These are phyloP conservation scores for Chalaropsis ovoidea DNA, from an alignment of 2,329 filamentous ascomycete species.

Conservation along the genomic window DNA sequence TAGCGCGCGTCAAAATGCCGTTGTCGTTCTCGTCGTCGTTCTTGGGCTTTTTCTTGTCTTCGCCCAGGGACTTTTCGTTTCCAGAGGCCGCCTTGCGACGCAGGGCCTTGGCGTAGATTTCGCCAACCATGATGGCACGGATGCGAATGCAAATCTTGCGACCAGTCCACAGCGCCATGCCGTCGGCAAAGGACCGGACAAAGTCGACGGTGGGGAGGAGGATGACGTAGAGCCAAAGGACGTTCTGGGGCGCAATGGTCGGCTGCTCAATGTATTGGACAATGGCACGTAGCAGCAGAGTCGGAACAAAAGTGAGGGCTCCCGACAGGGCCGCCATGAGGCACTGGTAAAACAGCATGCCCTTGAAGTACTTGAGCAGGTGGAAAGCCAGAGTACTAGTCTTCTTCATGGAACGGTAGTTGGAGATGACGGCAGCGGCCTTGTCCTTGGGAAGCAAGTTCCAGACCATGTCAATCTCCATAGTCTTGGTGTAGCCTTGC, in stretches of 20 bases:
- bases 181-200: slow-evolving; percentile 70
- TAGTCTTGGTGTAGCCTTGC: slow-evolving; percentile 74
- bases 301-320: slow-evolving; percentile 81
- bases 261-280: slow-evolving; percentile 89
- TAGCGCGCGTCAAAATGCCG: slow-evolving; percentile 41
- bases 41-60: slow-evolving; percentile 40
- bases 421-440: slow-evolving; percentile 64
- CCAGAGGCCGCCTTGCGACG: slow-evolving; percentile 78
- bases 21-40: slow-evolving; percentile 32
- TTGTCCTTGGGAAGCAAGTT: slow-evolving; percentile 83
- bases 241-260: slow-evolving; percentile 62
- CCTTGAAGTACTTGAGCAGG: slow-evolving; percentile 73
- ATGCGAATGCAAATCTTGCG: slow-evolving; percentile 89
- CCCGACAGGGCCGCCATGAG: slow-evolving; percentile 69
- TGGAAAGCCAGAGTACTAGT: slow-evolving; percentile 70
- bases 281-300: slow-evolving; percentile 80
- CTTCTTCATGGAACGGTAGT: slow-evolving; percentile 78
- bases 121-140: slow-evolving; percentile 88
- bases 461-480: slow-evolving; percentile 83
- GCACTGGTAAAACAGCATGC: slow-evolving; percentile 64
- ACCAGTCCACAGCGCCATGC: slow-evolving; percentile 83
- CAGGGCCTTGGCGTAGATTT: slow-evolving; percentile 93
- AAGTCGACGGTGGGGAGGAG: slow-evolving; percentile 75
- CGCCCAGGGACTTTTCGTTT: slow-evolving; percentile 61
- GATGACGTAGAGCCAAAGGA: slow-evolving; percentile 92